phyloP scores from a whole-genome alignment of 352 stramenopile species.

The Detonula confervacea region DNA sequence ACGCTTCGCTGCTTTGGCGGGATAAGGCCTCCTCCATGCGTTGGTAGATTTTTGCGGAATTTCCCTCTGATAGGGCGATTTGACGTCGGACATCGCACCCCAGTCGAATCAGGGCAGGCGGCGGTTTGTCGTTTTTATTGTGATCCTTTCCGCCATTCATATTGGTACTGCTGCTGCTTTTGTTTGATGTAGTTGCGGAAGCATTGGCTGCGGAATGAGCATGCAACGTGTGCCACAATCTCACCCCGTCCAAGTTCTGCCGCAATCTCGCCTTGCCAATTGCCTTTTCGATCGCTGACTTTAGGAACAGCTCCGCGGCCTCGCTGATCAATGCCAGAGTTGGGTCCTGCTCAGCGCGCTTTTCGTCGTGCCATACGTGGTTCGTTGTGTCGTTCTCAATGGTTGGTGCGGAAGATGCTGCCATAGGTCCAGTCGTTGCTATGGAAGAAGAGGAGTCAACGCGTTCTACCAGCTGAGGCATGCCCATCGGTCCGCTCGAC shows the following conservation, averaged over 20 bases:
- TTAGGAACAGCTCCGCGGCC: slow-evolving; percentile 71
- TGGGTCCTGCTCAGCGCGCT: slow-evolving; percentile 66
- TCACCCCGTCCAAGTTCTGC: slow-evolving; percentile 78
- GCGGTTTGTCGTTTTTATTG: slow-evolving; percentile 3
- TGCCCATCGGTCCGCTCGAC: slow-evolving; percentile 10
- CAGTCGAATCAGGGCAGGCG: slow-evolving; percentile 64
- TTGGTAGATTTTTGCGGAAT: slow-evolving; percentile 75
- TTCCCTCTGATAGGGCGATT: slow-evolving; percentile 64
- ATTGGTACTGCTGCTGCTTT: slow-evolving; percentile 15
- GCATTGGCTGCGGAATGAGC: slow-evolving; percentile 11
- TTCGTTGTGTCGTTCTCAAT: slow-evolving; percentile 47
- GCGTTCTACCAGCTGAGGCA: too few species aligned
- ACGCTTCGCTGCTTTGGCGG: slow-evolving; percentile 53
- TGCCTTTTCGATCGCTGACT: slow-evolving; percentile 66
- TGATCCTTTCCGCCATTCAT: not conserved
- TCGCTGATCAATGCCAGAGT: slow-evolving; percentile 71
- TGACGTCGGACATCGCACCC: slow-evolving; percentile 78
- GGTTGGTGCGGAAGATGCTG: not conserved
- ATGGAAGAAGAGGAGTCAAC: too few species aligned
- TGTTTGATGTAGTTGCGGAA: too few species aligned
- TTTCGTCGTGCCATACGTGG: slow-evolving; percentile 72
- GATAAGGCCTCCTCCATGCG: slow-evolving; percentile 81
- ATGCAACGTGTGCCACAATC: slow-evolving; percentile 62
- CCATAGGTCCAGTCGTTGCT: not conserved
- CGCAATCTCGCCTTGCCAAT: slow-evolving; percentile 67